Conservation (phyloP, 768 basidiomycete species). For the Phylloporus scabripes region DNA sequence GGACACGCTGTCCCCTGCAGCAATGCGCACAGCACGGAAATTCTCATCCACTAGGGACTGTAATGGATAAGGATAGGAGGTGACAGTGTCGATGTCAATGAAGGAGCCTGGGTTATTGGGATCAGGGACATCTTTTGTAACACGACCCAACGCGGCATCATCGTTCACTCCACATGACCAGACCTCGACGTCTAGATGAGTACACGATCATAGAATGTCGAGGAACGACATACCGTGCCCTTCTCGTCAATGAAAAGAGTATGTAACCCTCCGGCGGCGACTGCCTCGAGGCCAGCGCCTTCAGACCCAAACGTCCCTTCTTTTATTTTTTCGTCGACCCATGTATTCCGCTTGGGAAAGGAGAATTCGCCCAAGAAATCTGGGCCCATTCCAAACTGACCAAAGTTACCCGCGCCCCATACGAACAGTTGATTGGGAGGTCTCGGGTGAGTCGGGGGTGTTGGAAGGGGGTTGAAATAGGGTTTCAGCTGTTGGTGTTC, state of each 20-base stretch:
- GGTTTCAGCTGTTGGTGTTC: slow-evolving; percentile 42
- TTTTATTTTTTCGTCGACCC: slow-evolving; percentile 72
- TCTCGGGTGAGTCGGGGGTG: slow-evolving; percentile 47
- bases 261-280: slow-evolving; percentile 86
- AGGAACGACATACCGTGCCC: slow-evolving; percentile 64
- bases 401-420: slow-evolving; percentile 92
- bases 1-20: slow-evolving; percentile 84
- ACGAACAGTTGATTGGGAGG: slow-evolving; percentile 74
- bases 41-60: slow-evolving; percentile 66
- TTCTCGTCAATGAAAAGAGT: slow-evolving; percentile 83
- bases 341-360: slow-evolving; percentile 70
- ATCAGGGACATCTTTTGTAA: slow-evolving; percentile 56
- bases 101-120: slow-evolving; percentile 55
- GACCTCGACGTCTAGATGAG: slow-evolving; percentile 39
- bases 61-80: slow-evolving; percentile 58
- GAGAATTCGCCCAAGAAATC: slow-evolving; percentile 63
- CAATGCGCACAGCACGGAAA: slow-evolving; percentile 79
- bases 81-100: slow-evolving; percentile 48
- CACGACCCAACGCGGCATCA: slow-evolving; percentile 79
- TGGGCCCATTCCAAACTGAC: slow-evolving; percentile 90
- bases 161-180: slow-evolving; percentile 89
- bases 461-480: slow-evolving; percentile 63
- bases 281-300: slow-evolving; percentile 73
- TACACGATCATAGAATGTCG: background rate
- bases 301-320: slow-evolving; percentile 65